Evolutionary conservation across 2,329 filamentous ascomycete species (phyloP), one percentile per base, ranked within the genome.

Genomic region (Fusarium annulatum): DNA sequence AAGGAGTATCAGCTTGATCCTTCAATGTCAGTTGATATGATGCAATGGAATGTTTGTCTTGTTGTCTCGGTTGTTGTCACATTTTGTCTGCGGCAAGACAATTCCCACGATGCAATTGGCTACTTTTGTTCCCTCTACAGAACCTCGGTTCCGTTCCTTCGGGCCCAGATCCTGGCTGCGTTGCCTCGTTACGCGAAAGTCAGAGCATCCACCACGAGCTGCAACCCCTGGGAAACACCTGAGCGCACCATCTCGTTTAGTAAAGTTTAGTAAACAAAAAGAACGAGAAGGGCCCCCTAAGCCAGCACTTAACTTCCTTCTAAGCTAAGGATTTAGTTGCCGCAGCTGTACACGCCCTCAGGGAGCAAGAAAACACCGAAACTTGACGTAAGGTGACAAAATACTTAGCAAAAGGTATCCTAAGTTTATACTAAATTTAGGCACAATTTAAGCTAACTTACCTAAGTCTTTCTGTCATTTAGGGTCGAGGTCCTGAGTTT

Each of bases 141-240:
- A n/a, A 41, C 14, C 39, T 74, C 53, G 57, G 56, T 45, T 74
- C 71, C 68, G 30, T 66, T 38, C 46, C 48, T 62, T 46, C 45
- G 67, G 68, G 66, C 39, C 43, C 53, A 42, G 41, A 51, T 34
- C 59, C 61, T 67, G 56, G 66, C 51, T 36, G 23, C 55, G 23
- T 38, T n/a, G 12, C 33, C 15, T 18, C 39, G 42, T 34, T 48
- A 48, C 30, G 39, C 33, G 46, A 41, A 56, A 61, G 55, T 46
- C 56, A 62, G 53, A 56, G 41, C 33, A 51, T 34, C 15, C 51
- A 18, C 23, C 58, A 33, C 30, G 38, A 52, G 58, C 53, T 65
- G 18, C 45, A 53, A n/a, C 15, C 15, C 34, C n/a, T 52, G 55
- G 48, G 38, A 65, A 43, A n/a, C 42, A 46, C 26, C 26, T 28